These are phyloP conservation scores for Neoascochyta sp. DNA, from an alignment of 2,329 filamentous ascomycete species.

Conservation along the genomic window DNA sequence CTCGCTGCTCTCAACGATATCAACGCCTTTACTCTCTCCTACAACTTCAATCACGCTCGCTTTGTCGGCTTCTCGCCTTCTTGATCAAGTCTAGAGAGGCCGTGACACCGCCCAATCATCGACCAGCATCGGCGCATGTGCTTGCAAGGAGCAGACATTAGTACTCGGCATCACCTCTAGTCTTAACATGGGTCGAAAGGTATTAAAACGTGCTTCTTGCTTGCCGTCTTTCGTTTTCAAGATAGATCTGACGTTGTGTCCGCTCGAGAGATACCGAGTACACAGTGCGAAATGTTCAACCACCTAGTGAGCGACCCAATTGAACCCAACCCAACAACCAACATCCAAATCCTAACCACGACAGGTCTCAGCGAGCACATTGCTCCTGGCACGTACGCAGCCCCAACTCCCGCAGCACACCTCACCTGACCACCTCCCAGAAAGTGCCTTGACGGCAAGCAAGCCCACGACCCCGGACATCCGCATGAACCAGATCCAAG, in stretches of 20 bases:
- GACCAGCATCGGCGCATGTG: constrained; percentile 10
- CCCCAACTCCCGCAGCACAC: too few relatives aligned
- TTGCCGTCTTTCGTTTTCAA: constrained; percentile 4
- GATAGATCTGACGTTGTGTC: too few relatives aligned
- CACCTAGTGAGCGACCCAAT: too few relatives aligned
- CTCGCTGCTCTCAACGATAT: too few relatives aligned
- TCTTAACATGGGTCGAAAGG: constrained; percentile 3
- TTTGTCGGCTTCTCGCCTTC: background rate
- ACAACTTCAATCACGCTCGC: too few relatives aligned
- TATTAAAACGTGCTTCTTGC: constrained; percentile 12
- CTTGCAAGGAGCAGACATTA: constrained; percentile 6
- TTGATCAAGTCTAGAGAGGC: constrained; percentile 1
- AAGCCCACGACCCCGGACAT: constrained; percentile 23
- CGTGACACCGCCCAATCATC: constrained; percentile 9
- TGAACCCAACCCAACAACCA: too few relatives aligned
- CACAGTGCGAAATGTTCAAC: background rate
- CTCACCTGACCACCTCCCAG: too few relatives aligned
- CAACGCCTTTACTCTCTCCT: too few relatives aligned
- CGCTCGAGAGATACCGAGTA: background rate
- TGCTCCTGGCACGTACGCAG: constrained; percentile 19
- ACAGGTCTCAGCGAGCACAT: constrained; percentile 14
- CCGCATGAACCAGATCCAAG: constrained; percentile 52
- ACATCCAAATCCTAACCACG: too few relatives aligned
- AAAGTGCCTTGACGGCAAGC: constrained; percentile 8
- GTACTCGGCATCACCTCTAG: constrained; percentile 3